phyloP scores from a whole-genome alignment of 169 alveolate genomes.

The Plasmodium knowlesi region DNA sequence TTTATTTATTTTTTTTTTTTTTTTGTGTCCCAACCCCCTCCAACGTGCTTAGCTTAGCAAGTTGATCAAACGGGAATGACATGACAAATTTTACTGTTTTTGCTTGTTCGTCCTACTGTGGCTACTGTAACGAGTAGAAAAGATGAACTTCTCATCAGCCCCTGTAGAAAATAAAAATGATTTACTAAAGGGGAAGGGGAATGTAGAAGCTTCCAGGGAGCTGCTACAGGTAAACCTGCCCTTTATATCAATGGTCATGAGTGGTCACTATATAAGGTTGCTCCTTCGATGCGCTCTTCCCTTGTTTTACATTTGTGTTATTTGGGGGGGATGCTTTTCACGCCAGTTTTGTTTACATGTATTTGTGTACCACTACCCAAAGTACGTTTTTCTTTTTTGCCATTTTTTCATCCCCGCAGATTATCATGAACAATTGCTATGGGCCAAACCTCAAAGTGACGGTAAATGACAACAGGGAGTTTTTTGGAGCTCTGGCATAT shows the following conservation, averaged over 20 bases:
- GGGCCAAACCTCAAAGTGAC: conserved; percentile 24
- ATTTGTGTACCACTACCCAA: background rate
- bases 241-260: background rate
- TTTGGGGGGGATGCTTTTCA: background rate
- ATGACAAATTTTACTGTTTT: background rate
- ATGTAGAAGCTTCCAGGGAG: conserved; percentile 24
- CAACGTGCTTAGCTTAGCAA: background rate
- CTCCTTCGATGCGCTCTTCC: background rate
- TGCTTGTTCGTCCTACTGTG: background rate
- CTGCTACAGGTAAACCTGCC: conserved; percentile 25
- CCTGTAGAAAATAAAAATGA: conserved; percentile 28
- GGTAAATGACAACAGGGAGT: conserved; percentile 56
- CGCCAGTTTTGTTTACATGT: background rate
- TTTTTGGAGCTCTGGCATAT: conserved; percentile 50
- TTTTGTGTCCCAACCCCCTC: background rate
- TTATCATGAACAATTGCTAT: conserved; percentile 28
- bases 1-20: background rate
- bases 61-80: background rate
- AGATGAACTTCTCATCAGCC: conserved; percentile 24
- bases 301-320: background rate
- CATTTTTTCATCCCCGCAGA: background rate
- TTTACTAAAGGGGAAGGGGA: conserved; percentile 48
- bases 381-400: background rate
- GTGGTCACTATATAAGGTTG: background rate
- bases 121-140: background rate